phyloP scores from a whole-genome alignment of 2,329 filamentous ascomycete species.

The Raffaelea deltoideospora region DNA sequence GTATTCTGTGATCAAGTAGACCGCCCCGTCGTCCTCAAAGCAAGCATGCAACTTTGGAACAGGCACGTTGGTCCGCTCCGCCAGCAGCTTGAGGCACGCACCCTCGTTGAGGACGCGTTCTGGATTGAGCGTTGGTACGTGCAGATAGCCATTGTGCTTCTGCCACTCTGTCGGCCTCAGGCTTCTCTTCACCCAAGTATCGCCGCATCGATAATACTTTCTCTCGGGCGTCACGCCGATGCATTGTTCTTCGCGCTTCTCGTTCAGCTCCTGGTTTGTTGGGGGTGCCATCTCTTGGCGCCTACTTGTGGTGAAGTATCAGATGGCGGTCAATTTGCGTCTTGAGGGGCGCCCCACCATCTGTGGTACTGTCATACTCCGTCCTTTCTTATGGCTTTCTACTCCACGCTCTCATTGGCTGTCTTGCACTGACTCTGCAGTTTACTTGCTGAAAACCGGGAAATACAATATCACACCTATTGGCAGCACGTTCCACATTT shows the following conservation, averaged over 20 bases:
- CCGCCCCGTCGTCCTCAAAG: slow-evolving; percentile 17
- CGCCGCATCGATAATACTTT: slow-evolving; percentile 3
- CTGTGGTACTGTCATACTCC: no score
- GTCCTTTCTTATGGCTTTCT: no score
- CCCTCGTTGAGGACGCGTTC: slow-evolving; percentile 17
- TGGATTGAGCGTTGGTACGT: slow-evolving; percentile 15
- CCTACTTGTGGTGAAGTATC: no score
- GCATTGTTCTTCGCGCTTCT: slow-evolving; percentile 4
- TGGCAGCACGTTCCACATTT: no score
- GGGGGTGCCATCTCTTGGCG: slow-evolving; percentile 4
- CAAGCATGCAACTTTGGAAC: slow-evolving; percentile 12
- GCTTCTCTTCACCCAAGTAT: slow-evolving; percentile 12
- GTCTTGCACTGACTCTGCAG: no score
- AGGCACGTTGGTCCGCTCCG: slow-evolving; percentile 14
- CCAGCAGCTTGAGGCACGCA: slow-evolving; percentile 13
- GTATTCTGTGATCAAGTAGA: slow-evolving; percentile 16
- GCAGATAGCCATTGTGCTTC: slow-evolving; percentile 10
- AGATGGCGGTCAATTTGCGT: no score
- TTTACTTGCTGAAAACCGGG: no score
- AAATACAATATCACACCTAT: no score
- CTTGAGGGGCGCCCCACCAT: no score
- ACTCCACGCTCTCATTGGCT: no score
- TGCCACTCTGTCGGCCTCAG: slow-evolving; percentile 16
- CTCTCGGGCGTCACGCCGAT: slow-evolving; percentile 4
- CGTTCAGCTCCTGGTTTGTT: slow-evolving; percentile 5